Evolutionary conservation across 768 basidiomycete species (phyloP), one percentile per base, ranked within the genome.

Genomic region (Boletus vermiculosoides): DNA sequence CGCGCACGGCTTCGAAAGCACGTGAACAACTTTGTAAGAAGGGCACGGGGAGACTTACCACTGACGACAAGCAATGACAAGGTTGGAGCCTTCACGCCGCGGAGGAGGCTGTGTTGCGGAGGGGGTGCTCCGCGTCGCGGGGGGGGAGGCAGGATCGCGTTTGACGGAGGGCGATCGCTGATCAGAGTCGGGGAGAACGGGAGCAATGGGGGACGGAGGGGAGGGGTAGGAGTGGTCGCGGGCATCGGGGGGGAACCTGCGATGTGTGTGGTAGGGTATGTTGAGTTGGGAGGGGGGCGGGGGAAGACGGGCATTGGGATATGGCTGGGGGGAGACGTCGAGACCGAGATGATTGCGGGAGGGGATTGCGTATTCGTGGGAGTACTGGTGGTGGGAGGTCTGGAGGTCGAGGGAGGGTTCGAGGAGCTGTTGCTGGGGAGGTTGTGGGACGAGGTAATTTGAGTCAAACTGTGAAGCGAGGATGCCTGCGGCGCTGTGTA

Each of bases 61-160:
- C 71, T 90, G 88, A 59, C 85, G 85, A 78, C 90, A 92, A 61
- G 90, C 89, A 75, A 92, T 89, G 73, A 92, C 89, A 67, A 83
- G 81, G 63, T 77, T 81, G 12, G 87, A 84, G 74, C 77, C 75
- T 72, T 85, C 81, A 71, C 80, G 85, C 66, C 82, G 80, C 58
- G 77, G 57, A 53, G 61, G 51, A 15, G 55, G 45, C 52, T 52
- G 65, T 33, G 65, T 54, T 20, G 79, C 58, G 71, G 56, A 44
- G n/a, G 56, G 22, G 46, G 56, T 15, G 52, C 50, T 71, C 52
- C 60, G 71, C 15, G 51, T 47, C 42, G 66, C 63, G 65, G 76
- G 75, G 41, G 73, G 67, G 67, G 78, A 74, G 10, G 71, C 69
- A 45, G 73, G 72, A 62, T 80, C 80, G 77, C 80, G 80, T 71